Percentiles rank a stretch among this genome's conserved stretches.
These are phyloP conservation scores for Talaromyces sp. DNA, from an alignment of 2,329 filamentous ascomycete species.

Conservation along the genomic window DNA sequence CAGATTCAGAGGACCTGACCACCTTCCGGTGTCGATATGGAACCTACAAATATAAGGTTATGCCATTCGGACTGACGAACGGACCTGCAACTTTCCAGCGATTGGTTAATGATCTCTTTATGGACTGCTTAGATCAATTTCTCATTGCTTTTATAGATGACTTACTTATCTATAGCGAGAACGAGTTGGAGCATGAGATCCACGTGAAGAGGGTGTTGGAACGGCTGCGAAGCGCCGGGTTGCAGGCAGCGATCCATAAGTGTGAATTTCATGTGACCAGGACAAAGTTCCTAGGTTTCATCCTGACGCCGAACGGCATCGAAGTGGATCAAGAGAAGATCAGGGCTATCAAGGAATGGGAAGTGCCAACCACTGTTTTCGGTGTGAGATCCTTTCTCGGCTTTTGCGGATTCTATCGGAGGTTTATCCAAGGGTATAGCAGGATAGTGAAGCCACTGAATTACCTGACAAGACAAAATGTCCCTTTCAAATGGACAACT, in stretches of 20 bases:
- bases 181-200: background rate
- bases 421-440: too few relatives aligned
- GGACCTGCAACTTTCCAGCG: too few relatives aligned
- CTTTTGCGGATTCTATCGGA: background rate
- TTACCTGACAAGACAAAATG: background rate
- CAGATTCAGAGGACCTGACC: background rate
- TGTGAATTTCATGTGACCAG: background rate
- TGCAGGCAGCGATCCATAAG: background rate
- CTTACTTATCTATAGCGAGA: too few relatives aligned
- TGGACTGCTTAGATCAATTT: too few relatives aligned
- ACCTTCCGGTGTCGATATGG: background rate
- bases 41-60: too few relatives aligned
- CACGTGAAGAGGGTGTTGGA: background rate
- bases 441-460: background rate
- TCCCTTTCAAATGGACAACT: background rate
- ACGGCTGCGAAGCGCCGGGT: too few relatives aligned
- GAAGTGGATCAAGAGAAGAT: background rate
- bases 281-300: background rate
- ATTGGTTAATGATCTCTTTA: too few relatives aligned
- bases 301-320: background rate
- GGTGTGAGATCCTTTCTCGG: background rate
- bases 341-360: background rate
- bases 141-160: too few relatives aligned
- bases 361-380: background rate
- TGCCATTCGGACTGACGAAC: too few relatives aligned